phyloP scores from a whole-genome alignment of 495 filamentous ascomycete species.

The Penicillium mononematosum region DNA sequence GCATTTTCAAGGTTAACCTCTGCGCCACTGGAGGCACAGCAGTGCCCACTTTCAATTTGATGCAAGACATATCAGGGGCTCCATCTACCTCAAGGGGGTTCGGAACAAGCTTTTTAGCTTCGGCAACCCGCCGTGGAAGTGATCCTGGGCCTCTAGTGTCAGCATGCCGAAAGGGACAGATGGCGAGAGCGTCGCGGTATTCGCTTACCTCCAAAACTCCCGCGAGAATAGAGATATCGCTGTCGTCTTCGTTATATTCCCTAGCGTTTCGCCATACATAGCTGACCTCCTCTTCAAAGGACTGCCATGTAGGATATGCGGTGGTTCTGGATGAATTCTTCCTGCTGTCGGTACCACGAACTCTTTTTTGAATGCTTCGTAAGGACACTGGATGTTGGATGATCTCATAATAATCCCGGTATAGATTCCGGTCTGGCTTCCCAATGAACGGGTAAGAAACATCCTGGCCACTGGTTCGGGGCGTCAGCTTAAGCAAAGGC shows the following conservation, averaged over 20 bases:
- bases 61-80: slow-evolving; percentile 28
- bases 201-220: slow-evolving; percentile 68
- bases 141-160: slow-evolving; percentile 43
- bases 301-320: slow-evolving; percentile 73
- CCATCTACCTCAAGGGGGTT: slow-evolving; percentile 68
- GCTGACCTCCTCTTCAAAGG: slow-evolving; percentile 73
- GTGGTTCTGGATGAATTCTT: slow-evolving; percentile 62
- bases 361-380: slow-evolving; percentile 65
- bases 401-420: slow-evolving; percentile 69
- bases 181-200: not conserved
- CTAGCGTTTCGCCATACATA: slow-evolving; percentile 84
- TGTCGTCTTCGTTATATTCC: slow-evolving; percentile 85
- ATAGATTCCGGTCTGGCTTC: slow-evolving; percentile 33
- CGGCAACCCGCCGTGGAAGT: slow-evolving; percentile 63
- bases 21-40: slow-evolving; percentile 51
- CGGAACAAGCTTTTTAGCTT: slow-evolving; percentile 63
- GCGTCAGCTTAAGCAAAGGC: slow-evolving; percentile 11
- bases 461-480: slow-evolving; percentile 27
- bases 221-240: slow-evolving; percentile 70
- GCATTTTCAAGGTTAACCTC: slow-evolving; percentile 42
- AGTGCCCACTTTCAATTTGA: slow-evolving; percentile 69
- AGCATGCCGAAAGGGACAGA: slow-evolving; percentile 19
- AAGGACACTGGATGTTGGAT: slow-evolving; percentile 73
- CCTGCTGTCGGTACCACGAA: slow-evolving; percentile 65
- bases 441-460: slow-evolving; percentile 34